phyloP scores from a whole-genome alignment of 1,284 basidiomycete species.

The Melampsora abietis-canadensis region DNA sequence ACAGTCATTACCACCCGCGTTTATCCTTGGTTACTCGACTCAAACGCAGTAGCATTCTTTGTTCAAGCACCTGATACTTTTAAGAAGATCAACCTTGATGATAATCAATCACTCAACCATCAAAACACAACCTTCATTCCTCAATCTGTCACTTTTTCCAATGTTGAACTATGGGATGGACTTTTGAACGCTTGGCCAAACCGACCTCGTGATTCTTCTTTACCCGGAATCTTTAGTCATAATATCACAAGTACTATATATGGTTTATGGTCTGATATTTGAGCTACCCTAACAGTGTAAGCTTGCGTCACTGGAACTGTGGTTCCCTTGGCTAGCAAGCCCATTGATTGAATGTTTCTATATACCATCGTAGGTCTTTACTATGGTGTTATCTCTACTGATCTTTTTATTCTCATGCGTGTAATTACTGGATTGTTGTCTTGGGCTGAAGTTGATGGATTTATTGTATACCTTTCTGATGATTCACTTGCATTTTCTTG shows the following conservation, averaged over 20 bases:
- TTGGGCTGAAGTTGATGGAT: no score
- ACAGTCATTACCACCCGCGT: conserved; percentile 50
- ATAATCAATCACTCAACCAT: background rate
- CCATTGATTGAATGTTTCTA: no score
- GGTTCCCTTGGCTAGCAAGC: no score
- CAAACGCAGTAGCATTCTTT: conserved; percentile 11
- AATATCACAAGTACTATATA: conserved; percentile 31
- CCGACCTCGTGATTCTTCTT: conserved; percentile 22
- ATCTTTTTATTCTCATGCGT: no score
- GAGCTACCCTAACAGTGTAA: background rate
- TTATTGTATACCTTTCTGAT: no score
- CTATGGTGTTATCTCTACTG: no score
- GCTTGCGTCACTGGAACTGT: no score
- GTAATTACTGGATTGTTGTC: no score
- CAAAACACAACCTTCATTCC: background rate
- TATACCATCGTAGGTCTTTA: no score
- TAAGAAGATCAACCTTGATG: background rate
- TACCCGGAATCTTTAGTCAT: conserved; percentile 32
- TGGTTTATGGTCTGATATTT: conserved; percentile 37
- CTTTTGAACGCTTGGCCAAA: conserved; percentile 37
- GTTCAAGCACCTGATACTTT: conserved; percentile 1
- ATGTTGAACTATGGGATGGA: conserved; percentile 38
- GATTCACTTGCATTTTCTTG: no score
- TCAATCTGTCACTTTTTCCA: conserved; percentile 16
- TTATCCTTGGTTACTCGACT: conserved; percentile 46